Conservation (phyloP, 441 rosid genomes). For the Eutrema salsugineum region DNA sequence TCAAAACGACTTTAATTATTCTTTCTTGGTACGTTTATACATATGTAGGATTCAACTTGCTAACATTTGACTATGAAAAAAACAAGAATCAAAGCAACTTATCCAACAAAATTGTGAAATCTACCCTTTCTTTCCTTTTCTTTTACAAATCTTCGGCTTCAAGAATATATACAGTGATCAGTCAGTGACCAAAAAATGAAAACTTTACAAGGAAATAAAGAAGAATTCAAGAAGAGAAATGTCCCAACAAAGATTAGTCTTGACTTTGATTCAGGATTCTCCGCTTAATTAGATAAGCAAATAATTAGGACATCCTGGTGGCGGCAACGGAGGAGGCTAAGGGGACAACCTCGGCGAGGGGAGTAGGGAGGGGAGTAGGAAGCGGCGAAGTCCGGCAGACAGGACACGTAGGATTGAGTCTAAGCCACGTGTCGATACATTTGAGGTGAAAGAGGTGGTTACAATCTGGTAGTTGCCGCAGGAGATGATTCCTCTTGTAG, state of each 20-base stretch:
- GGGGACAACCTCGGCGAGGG: slow-evolving; percentile 84
- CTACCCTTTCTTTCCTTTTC: background rate
- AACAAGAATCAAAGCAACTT: background rate
- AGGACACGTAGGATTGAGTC: slow-evolving; percentile 43
- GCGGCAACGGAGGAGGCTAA: slow-evolving; percentile 38
- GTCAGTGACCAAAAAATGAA: background rate
- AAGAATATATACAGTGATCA: slow-evolving; percentile 8
- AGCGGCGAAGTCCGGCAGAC: slow-evolving; percentile 42
- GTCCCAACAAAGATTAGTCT: background rate
- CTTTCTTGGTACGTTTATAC: background rate
- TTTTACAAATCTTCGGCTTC: background rate
- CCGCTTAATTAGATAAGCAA: background rate
- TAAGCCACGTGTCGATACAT: slow-evolving; percentile 53
- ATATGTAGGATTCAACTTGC: background rate
- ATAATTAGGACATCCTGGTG: slow-evolving; percentile 18
- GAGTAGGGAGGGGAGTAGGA: slow-evolving; percentile 55
- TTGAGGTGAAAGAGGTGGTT: slow-evolving; percentile 44
- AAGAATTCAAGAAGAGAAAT: background rate
- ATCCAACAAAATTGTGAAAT: slow-evolving; percentile 2
- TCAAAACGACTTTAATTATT: background rate
- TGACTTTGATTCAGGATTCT: background rate
- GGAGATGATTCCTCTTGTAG: slow-evolving; percentile 36
- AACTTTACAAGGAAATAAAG: background rate
- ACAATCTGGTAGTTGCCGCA: slow-evolving; percentile 49
- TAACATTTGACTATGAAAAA: background rate